Percentiles rank a stretch among this genome's conserved stretches.
Conservation (phyloP, 164 flowering plant genomes). For the Piper betle region DNA sequence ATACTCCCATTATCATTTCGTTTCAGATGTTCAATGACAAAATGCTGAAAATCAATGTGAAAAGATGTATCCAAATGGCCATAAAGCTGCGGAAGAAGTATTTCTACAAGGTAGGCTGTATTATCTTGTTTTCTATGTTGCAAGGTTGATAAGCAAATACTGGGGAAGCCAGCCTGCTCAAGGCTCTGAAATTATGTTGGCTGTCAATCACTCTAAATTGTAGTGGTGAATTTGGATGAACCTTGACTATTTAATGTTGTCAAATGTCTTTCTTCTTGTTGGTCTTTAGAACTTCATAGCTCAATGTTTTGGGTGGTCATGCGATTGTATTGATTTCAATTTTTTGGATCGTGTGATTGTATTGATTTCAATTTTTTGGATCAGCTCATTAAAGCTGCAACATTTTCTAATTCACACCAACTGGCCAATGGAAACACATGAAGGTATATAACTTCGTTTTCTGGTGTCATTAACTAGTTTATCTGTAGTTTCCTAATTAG, state of each 20-base stretch:
- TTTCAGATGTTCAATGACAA: conserved; percentile 86
- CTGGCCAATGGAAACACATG: background rate
- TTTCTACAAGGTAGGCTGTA: conserved; percentile 46
- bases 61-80: conserved; percentile 58
- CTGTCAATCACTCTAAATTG: no score
- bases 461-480: background rate
- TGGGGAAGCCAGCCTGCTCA: no score
- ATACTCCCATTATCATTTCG: background rate
- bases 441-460: background rate
- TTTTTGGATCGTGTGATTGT: background rate
- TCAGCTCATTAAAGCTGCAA: conserved; percentile 1
- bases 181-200: background rate
- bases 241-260: background rate
- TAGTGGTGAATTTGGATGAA: background rate
- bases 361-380: background rate
- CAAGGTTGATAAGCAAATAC: background rate
- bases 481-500: no score
- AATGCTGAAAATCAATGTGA: conserved; percentile 61
- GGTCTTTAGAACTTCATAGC: no score
- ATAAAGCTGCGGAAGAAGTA: conserved; percentile 80
- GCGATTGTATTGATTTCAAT: background rate
- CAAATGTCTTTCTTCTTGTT: background rate
- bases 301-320: background rate
- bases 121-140: background rate
- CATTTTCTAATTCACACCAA: background rate